Conservation (phyloP, 1,284 basidiomycete species). For the Austropuccinia psidii region DNA sequence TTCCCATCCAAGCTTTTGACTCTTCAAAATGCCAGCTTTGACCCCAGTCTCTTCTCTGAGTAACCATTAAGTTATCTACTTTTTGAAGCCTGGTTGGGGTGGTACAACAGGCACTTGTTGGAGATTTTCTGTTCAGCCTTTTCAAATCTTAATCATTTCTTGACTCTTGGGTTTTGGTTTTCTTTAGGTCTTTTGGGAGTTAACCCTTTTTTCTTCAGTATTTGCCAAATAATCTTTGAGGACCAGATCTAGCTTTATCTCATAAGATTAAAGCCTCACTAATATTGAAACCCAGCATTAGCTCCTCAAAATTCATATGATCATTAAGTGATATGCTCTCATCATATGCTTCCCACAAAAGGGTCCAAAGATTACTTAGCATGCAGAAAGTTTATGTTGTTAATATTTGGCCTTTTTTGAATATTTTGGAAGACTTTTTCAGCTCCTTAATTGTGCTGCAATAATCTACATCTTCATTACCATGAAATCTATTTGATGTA, state of each 20-base stretch:
- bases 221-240: constrained; percentile 76
- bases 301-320: neutral
- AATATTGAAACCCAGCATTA: neutral
- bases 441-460: constrained; percentile 75
- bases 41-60: constrained; percentile 62
- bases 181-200: constrained; percentile 72
- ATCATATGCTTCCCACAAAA: neutral
- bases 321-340: neutral
- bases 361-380: constrained; percentile 52
- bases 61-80: constrained; percentile 51
- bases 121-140: constrained; percentile 84
- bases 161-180: constrained; percentile 88
- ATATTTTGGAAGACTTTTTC: constrained; percentile 63
- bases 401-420: constrained; percentile 76
- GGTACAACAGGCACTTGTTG: constrained; percentile 79
- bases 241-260: constrained; percentile 54
- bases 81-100: constrained; percentile 58
- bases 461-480: constrained; percentile 59
- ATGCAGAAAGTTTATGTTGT: constrained; percentile 55
- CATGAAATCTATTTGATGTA: constrained; percentile 49
- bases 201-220: constrained; percentile 83
- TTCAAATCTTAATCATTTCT: constrained; percentile 83
- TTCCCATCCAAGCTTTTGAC: constrained; percentile 56
- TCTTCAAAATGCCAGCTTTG: constrained; percentile 69
- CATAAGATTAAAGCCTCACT: constrained; percentile 31